These are phyloP conservation scores for Stemphylium lycopersici DNA, from an alignment of 2,329 filamentous ascomycete genomes.

Conservation along the genomic window DNA sequence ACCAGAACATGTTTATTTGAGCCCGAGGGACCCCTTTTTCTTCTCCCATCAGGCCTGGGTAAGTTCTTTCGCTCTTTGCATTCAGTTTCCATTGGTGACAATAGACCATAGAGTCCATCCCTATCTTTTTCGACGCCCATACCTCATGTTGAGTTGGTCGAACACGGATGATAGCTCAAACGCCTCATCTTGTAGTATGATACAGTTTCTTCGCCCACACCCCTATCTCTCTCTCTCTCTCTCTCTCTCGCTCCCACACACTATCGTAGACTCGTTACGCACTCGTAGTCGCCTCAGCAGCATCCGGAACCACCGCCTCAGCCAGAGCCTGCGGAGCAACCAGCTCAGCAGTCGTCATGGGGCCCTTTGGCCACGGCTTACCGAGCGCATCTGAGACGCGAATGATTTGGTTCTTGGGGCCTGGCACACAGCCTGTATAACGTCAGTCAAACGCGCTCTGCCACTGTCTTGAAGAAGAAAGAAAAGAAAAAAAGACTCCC, in stretches of 20 bases:
- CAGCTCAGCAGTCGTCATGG: conserved; percentile 38
- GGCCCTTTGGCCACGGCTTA: conserved; percentile 72
- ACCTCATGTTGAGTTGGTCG: neutral
- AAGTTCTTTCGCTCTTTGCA: too few relatives aligned
- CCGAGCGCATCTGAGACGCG: conserved; percentile 89
- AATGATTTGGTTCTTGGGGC: conserved; percentile 85
- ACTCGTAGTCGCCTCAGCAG: conserved; percentile 14
- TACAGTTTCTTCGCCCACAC: conserved; percentile 13
- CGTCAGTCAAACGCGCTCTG: conserved; percentile 12
- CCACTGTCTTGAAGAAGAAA: neutral
- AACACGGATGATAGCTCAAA: neutral
- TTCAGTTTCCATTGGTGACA: too few relatives aligned
- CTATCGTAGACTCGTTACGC: conserved; percentile 3
- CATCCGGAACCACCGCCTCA: conserved; percentile 13
- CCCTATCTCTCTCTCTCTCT: neutral
- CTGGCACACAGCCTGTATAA: conserved; percentile 70
- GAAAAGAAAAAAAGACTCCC: too few relatives aligned
- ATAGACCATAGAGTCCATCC: too few relatives aligned
- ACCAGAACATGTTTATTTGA: too few relatives aligned
- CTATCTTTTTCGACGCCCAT: too few relatives aligned
- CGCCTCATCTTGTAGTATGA: conserved; percentile 5
- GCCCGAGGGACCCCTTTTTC: too few relatives aligned
- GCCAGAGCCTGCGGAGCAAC: conserved; percentile 16
- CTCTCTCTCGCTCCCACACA: neutral
- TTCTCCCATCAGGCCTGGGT: too few relatives aligned